These are phyloP conservation scores for Mortierella sp. DNA, from an alignment of 371 early-diverging fungal genomes.

Conservation along the genomic window DNA sequence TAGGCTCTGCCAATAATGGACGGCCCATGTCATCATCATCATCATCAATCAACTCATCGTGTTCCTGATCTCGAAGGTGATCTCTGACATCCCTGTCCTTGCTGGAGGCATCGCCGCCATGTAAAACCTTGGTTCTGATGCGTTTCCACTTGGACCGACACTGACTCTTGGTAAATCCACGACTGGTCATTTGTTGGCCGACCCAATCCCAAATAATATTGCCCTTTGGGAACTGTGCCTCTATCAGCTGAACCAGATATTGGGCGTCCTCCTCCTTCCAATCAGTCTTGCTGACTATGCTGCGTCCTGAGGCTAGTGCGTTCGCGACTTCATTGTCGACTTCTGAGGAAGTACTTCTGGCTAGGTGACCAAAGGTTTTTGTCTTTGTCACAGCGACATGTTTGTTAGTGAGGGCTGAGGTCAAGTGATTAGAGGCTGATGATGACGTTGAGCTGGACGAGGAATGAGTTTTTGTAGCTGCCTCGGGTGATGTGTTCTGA, in stretches of 20 bases:
- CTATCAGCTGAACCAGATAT: constrained; percentile 46
- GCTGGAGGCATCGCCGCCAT: constrained; percentile 22
- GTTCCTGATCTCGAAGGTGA: constrained; percentile 25
- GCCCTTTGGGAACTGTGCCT: constrained; percentile 51
- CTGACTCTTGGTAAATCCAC: constrained; percentile 50
- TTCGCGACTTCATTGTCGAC: constrained; percentile 53
- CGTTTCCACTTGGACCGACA: constrained; percentile 57
- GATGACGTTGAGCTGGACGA: constrained; percentile 47
- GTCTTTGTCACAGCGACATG: constrained; percentile 38
- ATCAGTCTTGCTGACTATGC: constrained; percentile 54
- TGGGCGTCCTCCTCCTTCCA: constrained; percentile 56
- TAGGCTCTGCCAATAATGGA: constrained; percentile 4
- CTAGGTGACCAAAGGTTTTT: constrained; percentile 44
- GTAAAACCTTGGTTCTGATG: constrained; percentile 48
- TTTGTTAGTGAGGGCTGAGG: constrained; percentile 25
- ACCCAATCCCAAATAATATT: constrained; percentile 58
- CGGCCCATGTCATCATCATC: constrained; percentile 29
- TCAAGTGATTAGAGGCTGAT: constrained; percentile 13
- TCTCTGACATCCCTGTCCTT: constrained; percentile 32
- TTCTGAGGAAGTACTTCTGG: constrained; percentile 51
- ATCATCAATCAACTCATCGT: constrained; percentile 42
- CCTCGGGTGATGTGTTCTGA: background rate
- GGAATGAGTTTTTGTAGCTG: constrained; percentile 31
- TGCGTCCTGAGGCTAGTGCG: constrained; percentile 53
- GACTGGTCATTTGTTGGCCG: constrained; percentile 47